Evolutionary conservation across 768 basidiomycete species (phyloP).

Genomic region (Pleurotus sapidus): DNA sequence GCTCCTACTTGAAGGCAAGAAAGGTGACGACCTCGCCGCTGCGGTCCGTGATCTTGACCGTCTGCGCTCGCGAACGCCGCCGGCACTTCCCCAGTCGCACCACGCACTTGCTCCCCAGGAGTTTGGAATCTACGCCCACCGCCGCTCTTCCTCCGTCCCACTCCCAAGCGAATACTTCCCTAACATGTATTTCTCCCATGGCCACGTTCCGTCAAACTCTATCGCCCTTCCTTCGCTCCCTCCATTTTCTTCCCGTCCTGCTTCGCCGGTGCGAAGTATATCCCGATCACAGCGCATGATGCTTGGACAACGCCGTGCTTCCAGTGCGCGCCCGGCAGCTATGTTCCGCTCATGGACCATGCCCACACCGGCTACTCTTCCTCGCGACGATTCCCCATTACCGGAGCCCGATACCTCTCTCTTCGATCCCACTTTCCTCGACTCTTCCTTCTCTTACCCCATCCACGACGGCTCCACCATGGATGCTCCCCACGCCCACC

Average conservation of each 20-base stretch:
- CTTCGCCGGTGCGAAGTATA: conserved; percentile 42
- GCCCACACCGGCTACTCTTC: conserved; percentile 24
- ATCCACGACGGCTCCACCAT: conserved; percentile 8
- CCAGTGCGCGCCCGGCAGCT: conserved; percentile 39
- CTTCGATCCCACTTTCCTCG: conserved; percentile 41
- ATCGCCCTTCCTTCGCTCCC: conserved; percentile 44
- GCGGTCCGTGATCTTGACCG: conserved; percentile 56
- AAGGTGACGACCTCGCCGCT: conserved; percentile 63
- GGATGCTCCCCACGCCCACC: not conserved
- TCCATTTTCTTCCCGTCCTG: conserved; percentile 32
- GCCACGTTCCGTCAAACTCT: conserved; percentile 23
- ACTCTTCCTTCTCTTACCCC: conserved; percentile 24
- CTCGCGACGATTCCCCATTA: conserved; percentile 43
- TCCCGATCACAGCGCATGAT: conserved; percentile 38
- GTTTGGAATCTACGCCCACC: conserved; percentile 31
- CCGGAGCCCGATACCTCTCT: conserved; percentile 47
- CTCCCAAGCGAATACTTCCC: conserved; percentile 40
- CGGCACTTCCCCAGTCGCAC: conserved; percentile 11
- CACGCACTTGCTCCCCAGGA: conserved; percentile 14
- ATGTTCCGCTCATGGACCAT: conserved; percentile 34
- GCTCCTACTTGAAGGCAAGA: conserved; percentile 64
- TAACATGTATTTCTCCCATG: conserved; percentile 13
- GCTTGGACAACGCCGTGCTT: conserved; percentile 47
- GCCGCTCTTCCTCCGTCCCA: conserved; percentile 64
- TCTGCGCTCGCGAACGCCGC: conserved; percentile 16